Evolutionary conservation across 2,329 filamentous ascomycete species (phyloP), one percentile per base, ranked within the genome.

Genomic region (Botrytis medusae): DNA sequence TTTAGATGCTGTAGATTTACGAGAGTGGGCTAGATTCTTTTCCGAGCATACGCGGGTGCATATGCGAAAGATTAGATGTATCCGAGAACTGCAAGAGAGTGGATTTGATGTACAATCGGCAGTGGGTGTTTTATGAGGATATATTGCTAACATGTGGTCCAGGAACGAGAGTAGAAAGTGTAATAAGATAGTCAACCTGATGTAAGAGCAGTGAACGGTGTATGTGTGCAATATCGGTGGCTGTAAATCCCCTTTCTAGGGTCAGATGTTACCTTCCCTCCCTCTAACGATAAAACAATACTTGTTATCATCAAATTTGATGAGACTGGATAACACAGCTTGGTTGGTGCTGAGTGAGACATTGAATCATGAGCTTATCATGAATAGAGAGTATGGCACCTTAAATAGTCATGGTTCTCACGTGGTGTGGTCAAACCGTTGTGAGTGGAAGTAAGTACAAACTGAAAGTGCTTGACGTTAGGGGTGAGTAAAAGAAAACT

Each of bases 281-380:
- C 61, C 61, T 32, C 25, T 25, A 63, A 44, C 25, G 12, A 25
- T 29, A 40, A 9, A 25, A n/a, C 5, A 60, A 34, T 60, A 37
- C 34, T 42, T 63, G 60, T 63, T 42, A 62, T 42, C 60, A 42
- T 40, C 34, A 37, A 62, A 42, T 29, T 29, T 20, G 25, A 42
- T 42, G 22, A 42, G 59, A 25, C 32, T 22, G 29, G 10, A 59
- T 12, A 22, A 1, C 10, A 22, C 40, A 61, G 29, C 7, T 25
- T 61, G 32, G 34, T 25, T 61, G 59, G 59, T 62, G 60, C 60
- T 63, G 61, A 42, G 25, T 63, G 61, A 63, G 61, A 63, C 61
- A 42, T 63, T 20, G 25, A 42, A 62, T 42, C 60, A 62, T 62
- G 60, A 62, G 25, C 60, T 62, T 62, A 62, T 62, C 60, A 37